phyloP scores from a whole-genome alignment of 2,329 filamentous ascomycete genomes.

The Penicillium capsulatum region DNA sequence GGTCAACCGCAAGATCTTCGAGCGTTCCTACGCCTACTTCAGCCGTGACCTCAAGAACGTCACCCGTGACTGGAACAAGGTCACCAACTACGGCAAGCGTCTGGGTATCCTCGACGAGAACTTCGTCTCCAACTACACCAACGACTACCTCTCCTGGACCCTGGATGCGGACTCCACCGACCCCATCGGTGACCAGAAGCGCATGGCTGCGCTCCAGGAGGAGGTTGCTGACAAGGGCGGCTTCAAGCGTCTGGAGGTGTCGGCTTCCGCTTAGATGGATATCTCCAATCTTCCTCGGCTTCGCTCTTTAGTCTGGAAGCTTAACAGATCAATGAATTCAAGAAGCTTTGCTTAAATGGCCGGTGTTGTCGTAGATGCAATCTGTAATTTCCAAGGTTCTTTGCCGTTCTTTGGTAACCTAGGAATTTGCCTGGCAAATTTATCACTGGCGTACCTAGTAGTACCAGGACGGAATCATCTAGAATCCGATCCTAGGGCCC shows the following conservation, averaged over 20 bases:
- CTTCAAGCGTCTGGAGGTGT: slow-evolving; percentile 42
- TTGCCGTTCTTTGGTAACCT: no score
- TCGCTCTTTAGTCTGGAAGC: slow-evolving; percentile 13
- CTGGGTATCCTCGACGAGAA: slow-evolving; percentile 60
- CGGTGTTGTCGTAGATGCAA: no score
- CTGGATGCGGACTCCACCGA: slow-evolving; percentile 62
- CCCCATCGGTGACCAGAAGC: slow-evolving; percentile 69
- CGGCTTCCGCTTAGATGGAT: slow-evolving; percentile 22
- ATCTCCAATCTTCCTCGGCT: slow-evolving; percentile 2
- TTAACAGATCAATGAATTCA: not conserved
- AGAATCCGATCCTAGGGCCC: no score
- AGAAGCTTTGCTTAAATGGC: no score
- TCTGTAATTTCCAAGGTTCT: no score
- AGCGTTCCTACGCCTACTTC: slow-evolving; percentile 74
- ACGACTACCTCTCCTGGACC: slow-evolving; percentile 63
- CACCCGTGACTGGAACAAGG: slow-evolving; percentile 69
- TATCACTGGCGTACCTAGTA: no score
- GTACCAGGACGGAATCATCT: no score
- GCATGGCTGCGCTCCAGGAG: slow-evolving; percentile 66
- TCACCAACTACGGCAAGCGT: slow-evolving; percentile 70
- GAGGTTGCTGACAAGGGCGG: slow-evolving; percentile 62
- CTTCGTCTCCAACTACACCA: slow-evolving; percentile 72
- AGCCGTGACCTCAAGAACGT: slow-evolving; percentile 72
- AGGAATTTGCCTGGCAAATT: no score
- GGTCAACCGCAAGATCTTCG: slow-evolving; percentile 74